Conservation (phyloP, 2,329 filamentous ascomycete species). For the Cercospora sp. region DNA sequence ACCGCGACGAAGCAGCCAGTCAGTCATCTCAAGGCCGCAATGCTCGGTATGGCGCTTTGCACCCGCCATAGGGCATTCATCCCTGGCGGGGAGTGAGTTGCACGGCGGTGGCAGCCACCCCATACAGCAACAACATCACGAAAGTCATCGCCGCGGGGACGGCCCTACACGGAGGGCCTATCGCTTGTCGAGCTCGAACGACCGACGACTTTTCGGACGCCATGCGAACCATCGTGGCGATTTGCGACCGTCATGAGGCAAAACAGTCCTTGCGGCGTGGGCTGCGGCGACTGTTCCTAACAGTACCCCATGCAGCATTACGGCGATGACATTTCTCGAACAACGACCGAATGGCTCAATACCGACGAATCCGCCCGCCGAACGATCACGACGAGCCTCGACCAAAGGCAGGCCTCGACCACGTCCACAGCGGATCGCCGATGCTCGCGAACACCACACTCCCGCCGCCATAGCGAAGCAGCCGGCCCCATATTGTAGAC, state of each 20-base stretch:
- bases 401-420: neutral
- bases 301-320: too few species aligned
- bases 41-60: neutral
- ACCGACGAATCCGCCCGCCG: neutral
- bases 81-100: neutral
- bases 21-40: neutral
- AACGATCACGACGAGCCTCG: neutral
- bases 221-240: neutral
- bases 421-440: neutral
- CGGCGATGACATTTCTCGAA: too few species aligned
- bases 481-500: neutral
- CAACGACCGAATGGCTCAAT: too few species aligned
- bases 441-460: neutral
- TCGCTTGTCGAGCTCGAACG: neutral
- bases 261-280: too few species aligned
- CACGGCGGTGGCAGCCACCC: neutral
- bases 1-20: neutral
- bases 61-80: neutral
- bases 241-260: neutral
- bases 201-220: neutral
- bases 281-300: too few species aligned
- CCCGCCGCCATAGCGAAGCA: neutral
- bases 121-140: neutral
- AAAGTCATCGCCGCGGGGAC: neutral
- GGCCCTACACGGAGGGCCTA: neutral